A percentile compares a stretch with the other conserved stretches of the same genome.
Evolutionary conservation across 768 basidiomycete species (phyloP).

Genomic region (Suillus clintonianus): DNA sequence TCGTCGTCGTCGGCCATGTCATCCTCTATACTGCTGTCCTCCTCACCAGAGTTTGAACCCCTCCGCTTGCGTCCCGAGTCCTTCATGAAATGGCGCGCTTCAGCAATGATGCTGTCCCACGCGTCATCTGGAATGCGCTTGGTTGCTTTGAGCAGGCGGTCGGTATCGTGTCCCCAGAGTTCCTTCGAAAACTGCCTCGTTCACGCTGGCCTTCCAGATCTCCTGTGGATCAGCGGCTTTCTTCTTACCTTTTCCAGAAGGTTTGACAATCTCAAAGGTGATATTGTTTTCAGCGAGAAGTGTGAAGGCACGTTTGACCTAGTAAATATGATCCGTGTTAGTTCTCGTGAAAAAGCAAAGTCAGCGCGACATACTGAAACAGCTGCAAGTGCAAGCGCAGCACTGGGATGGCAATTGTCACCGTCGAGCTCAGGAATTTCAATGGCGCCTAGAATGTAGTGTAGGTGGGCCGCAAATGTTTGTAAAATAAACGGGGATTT

Average conservation of each 20-base stretch:
- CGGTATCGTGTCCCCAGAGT: not conserved
- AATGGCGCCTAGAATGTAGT: slow-evolving; percentile 1
- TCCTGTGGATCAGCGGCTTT: not conserved
- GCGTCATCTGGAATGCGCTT: not conserved
- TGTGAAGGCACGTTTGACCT: not conserved
- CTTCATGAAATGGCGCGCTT: not conserved
- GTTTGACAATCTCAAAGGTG: not conserved
- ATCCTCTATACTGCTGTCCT: not conserved
- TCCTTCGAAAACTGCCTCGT: not conserved
- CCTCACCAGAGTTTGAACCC: not conserved
- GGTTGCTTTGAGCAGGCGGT: not conserved
- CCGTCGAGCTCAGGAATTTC: not conserved
- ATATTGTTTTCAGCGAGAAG: not conserved
- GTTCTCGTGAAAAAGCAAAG: not conserved
- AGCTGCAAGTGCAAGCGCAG: not conserved
- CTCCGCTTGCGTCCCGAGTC: not conserved
- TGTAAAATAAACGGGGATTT: slow-evolving; percentile 1
- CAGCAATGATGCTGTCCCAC: not conserved
- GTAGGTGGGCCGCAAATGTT: slow-evolving; percentile 1
- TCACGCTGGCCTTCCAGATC: not conserved
- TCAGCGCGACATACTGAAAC: not conserved
- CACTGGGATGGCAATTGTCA: not conserved
- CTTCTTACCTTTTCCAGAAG: slow-evolving; percentile 1
- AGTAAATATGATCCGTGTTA: not conserved
- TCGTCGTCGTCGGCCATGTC: not conserved